Percentiles rank a stretch among this genome's conserved stretches.
Conservation (phyloP, 2,329 filamentous ascomycete species). For the Fonsecaea pugnacius region DNA sequence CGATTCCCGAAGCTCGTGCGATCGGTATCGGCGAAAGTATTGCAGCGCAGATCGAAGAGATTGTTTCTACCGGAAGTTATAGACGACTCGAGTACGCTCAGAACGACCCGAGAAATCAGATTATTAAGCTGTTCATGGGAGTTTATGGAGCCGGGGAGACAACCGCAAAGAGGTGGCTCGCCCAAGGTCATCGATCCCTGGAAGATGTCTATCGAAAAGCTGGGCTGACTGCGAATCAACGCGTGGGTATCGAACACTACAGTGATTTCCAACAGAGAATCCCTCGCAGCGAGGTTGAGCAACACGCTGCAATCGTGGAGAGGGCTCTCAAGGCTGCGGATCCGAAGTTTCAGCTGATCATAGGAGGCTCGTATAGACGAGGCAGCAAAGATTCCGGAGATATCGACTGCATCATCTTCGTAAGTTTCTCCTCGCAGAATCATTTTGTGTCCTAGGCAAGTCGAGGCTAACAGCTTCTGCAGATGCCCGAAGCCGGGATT, state of each 20-base stretch:
- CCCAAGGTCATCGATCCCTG: slow-evolving; percentile 73
- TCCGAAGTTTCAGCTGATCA: slow-evolving; percentile 67
- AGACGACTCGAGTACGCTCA: slow-evolving; percentile 72
- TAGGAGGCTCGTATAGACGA: slow-evolving; percentile 83
- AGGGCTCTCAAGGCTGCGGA: slow-evolving; percentile 65
- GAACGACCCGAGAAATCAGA: slow-evolving; percentile 66
- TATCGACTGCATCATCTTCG: slow-evolving; percentile 83
- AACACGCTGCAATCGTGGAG: slow-evolving; percentile 69
- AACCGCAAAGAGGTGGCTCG: slow-evolving; percentile 76
- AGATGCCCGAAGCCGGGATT: slow-evolving; percentile 55
- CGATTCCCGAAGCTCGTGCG: slow-evolving; percentile 68
- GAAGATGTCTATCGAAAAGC: slow-evolving; percentile 69
- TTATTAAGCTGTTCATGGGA: slow-evolving; percentile 71
- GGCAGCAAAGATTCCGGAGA: slow-evolving; percentile 76
- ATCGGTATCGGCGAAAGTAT: slow-evolving; percentile 74
- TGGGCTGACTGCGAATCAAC: slow-evolving; percentile 70
- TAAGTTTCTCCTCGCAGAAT: slow-evolving; percentile 39
- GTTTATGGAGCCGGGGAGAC: slow-evolving; percentile 77
- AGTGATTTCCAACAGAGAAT: slow-evolving; percentile 79
- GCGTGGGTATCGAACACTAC: slow-evolving; percentile 77
- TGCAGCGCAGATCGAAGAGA: slow-evolving; percentile 87
- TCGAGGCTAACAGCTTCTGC: neutral
- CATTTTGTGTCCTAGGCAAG: neutral
- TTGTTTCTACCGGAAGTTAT: slow-evolving; percentile 73
- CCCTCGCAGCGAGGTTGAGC: slow-evolving; percentile 73